Base-by-base conservation (phyloP, 805 yeast species). In the Kazachstania kunashirensis region DNA sequence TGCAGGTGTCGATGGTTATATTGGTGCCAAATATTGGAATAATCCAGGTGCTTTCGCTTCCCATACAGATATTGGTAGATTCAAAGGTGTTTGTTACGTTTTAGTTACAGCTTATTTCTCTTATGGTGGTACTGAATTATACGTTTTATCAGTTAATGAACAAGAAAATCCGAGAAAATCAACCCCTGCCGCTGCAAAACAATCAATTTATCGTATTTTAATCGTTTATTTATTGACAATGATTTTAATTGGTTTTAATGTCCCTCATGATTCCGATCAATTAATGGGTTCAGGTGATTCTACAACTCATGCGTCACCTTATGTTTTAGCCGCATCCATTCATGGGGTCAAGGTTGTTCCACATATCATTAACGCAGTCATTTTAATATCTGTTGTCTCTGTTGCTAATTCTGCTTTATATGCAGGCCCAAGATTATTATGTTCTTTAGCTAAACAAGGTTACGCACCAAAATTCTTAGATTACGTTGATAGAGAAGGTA, bases 331-430 rank as follows among this genome's bases (percentile, higher is more conserved):
- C 27, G 73, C 80, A 41, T 63, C 68, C 23, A 62, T 68, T 36
- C 81, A 73, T 25, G 77, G 79, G 45, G 75, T 80, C 44, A 63
- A 63, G 36, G 81, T 75, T 30, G 67, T 80, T 33, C 88, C 88
- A 30, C 75, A 79, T 37, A 73, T 81, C 44, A 78, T 81, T 65
- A 81, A 81, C 53, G 84, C 77, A 15, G 84, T 79, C 31, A 79
- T 81, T 47, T 64, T 81, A 61, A 59, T 80, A 38, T 78, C 88
- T 6, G 84, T 81, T 17, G 59, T 79, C 37, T 79, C 86, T 6
- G 88, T 80, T 37, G 86, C 85, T 48, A 81, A 80, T 64, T 75
- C 85, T 20, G 75, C 88, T 1, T 73, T 80, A 31, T 81, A 70
- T 55, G 83, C 80, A 13, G 72, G 80, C 41, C 79, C 86, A 36